Evolutionary conservation across 1,139 yeast species (phyloP).

Genomic region (Lodderomyces parapsilosis): DNA sequence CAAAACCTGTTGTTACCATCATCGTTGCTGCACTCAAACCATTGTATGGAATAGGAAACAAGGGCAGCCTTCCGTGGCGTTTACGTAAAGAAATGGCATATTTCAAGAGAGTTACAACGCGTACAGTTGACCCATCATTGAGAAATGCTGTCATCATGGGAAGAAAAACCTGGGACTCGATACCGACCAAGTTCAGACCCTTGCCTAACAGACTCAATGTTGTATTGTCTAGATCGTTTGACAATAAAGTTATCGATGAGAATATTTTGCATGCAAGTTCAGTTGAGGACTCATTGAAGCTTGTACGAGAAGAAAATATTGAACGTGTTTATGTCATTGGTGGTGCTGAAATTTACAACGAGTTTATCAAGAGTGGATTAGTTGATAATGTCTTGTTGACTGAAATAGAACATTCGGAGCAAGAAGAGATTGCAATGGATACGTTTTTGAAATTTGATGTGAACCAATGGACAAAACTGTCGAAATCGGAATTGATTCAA

Average conservation of each 20-base stretch:
- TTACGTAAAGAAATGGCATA: slow-evolving; percentile 81
- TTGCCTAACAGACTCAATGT: slow-evolving; percentile 74
- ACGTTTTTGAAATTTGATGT: slow-evolving; percentile 51
- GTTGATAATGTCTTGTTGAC: slow-evolving; percentile 72
- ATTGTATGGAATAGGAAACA: slow-evolving; percentile 76
- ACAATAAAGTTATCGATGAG: slow-evolving; percentile 20
- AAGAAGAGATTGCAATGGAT: slow-evolving; percentile 53
- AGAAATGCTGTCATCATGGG: slow-evolving; percentile 93
- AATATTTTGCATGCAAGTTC: slow-evolving; percentile 44
- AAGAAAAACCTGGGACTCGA: slow-evolving; percentile 92
- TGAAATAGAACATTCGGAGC: slow-evolving; percentile 46
- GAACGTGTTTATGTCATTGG: slow-evolving; percentile 82
- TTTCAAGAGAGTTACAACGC: slow-evolving; percentile 71
- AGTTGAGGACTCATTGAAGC: slow-evolving; percentile 42
- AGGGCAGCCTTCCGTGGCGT: slow-evolving; percentile 88
- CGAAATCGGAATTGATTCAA: slow-evolving; percentile 32
- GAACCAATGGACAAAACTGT: slow-evolving; percentile 36
- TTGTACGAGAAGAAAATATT: slow-evolving; percentile 18
- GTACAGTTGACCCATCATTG: slow-evolving; percentile 26
- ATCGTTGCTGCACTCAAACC: slow-evolving; percentile 88
- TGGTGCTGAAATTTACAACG: slow-evolving; percentile 83
- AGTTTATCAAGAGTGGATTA: slow-evolving; percentile 42
- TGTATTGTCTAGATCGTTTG: slow-evolving; percentile 56
- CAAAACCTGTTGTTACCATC: slow-evolving; percentile 41
- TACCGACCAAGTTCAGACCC: slow-evolving; percentile 83